These are phyloP conservation scores for sweet orange (Citrus sinensis) DNA, from an alignment of 345 rosid genomes.

Conservation along the genomic window DNA sequence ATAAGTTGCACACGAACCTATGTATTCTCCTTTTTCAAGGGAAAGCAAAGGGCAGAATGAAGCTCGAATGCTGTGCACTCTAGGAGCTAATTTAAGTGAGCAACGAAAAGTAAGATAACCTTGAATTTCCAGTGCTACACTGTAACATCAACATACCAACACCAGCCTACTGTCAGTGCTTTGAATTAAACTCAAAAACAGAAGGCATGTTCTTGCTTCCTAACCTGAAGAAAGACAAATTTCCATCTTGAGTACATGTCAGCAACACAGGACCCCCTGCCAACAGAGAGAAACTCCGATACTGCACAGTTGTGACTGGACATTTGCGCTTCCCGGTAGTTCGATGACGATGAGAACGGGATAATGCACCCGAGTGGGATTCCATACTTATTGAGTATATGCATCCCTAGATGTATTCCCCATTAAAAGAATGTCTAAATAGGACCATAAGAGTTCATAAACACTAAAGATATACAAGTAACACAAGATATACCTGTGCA, in stretches of 20 bases:
- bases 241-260: slow-evolving; percentile 88
- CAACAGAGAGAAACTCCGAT: slow-evolving; percentile 87
- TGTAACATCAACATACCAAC: slow-evolving; percentile 34
- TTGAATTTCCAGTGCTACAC: slow-evolving; percentile 75
- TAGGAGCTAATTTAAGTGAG: slow-evolving; percentile 71
- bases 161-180: slow-evolving; percentile 2
- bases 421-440: slow-evolving; percentile 6
- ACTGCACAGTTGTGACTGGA: slow-evolving; percentile 81
- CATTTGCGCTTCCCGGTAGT: slow-evolving; percentile 62
- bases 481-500: slow-evolving; percentile 51
- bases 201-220: slow-evolving; percentile 5
- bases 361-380: slow-evolving; percentile 71
- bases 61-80: slow-evolving; percentile 66
- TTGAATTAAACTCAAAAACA: not conserved
- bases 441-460: not conserved
- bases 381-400: slow-evolving; percentile 76
- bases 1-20: slow-evolving; percentile 44
- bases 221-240: slow-evolving; percentile 86
- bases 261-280: slow-evolving; percentile 90
- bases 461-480: not conserved
- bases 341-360: slow-evolving; percentile 75
- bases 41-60: slow-evolving; percentile 94
- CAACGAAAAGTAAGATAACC: slow-evolving; percentile 89
- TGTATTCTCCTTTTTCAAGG: slow-evolving; percentile 86
- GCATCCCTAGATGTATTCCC: slow-evolving; percentile 55